Evolutionary conservation across 192 early-diverging fungal genomes (phyloP).

Genomic region (Coemansia erecta): DNA sequence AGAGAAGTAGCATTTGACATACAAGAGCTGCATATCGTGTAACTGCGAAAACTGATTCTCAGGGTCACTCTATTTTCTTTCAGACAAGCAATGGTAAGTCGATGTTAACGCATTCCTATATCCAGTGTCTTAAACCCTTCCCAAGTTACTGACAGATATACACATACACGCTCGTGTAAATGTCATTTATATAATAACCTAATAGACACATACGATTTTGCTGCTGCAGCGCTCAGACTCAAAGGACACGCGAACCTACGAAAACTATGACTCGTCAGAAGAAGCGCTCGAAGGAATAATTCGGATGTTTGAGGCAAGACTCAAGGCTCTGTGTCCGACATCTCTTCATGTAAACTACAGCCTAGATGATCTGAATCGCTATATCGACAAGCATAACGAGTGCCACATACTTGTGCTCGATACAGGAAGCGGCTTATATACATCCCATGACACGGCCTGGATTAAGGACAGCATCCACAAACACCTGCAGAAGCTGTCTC

Average conservation of each 20-base stretch:
- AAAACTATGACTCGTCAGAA: slow-evolving; percentile 18
- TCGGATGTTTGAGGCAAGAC: slow-evolving; percentile 30
- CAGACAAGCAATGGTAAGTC: not conserved
- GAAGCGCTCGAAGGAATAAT: slow-evolving; percentile 35
- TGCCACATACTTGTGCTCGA: slow-evolving; percentile 19
- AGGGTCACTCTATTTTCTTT: not conserved
- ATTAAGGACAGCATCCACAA: slow-evolving; percentile 17
- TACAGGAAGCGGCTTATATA: slow-evolving; percentile 7
- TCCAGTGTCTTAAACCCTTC: not conserved
- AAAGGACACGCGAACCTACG: slow-evolving; percentile 20
- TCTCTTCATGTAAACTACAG: slow-evolving; percentile 32
- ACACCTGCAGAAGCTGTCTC: slow-evolving; percentile 3
- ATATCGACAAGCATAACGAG: slow-evolving; percentile 40
- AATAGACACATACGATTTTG: slow-evolving; percentile 24
- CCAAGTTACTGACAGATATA: too few species aligned
- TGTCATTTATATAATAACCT: not conserved
- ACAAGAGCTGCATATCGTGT: too few species aligned
- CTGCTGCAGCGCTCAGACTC: slow-evolving; percentile 20
- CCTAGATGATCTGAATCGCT: slow-evolving; percentile 38
- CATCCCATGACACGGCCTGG: slow-evolving; percentile 9
- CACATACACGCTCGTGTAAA: not conserved
- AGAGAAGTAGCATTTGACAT: too few species aligned
- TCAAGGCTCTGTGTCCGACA: slow-evolving; percentile 30
- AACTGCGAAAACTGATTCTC: too few species aligned
- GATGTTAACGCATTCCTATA: not conserved